These are phyloP conservation scores for Lecanicillium sp. DNA, from an alignment of 2,329 filamentous ascomycete species.

Conservation along the genomic window DNA sequence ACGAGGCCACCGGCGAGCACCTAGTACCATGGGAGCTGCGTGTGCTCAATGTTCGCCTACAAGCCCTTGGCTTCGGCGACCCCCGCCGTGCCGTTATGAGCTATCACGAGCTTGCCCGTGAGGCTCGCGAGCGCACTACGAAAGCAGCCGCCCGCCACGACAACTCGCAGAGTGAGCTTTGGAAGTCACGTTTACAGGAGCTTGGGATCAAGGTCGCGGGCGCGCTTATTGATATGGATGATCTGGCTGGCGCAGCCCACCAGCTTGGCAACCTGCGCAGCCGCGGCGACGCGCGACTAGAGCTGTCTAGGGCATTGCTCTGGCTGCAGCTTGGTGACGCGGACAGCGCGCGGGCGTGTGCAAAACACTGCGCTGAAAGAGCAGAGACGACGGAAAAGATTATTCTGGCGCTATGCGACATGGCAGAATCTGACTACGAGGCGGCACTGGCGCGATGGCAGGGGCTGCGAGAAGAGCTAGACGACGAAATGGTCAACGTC, in stretches of 20 bases:
- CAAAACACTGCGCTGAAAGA: conserved; percentile 28
- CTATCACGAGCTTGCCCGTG: conserved; percentile 80
- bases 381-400: conserved; percentile 39
- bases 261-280: conserved; percentile 59
- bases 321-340: conserved; percentile 76
- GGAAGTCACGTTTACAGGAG: conserved; percentile 67
- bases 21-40: conserved; percentile 85
- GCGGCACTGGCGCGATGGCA: conserved; percentile 59
- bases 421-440: conserved; percentile 71
- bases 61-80: conserved; percentile 82
- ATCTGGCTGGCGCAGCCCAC: conserved; percentile 69
- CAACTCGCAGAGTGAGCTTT: conserved; percentile 54
- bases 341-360: conserved; percentile 54
- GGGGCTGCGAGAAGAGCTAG: conserved; percentile 34
- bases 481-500: conserved; percentile 67
- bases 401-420: conserved; percentile 63
- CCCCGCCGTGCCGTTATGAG: conserved; percentile 78
- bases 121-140: conserved; percentile 59
- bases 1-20: conserved; percentile 49
- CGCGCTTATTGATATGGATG: conserved; percentile 78
- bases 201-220: conserved; percentile 63
- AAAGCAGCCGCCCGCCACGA: conserved; percentile 39
- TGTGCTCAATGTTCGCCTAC: conserved; percentile 74
- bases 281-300: conserved; percentile 34
- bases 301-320: conserved; percentile 55